Conservation (phyloP, 495 filamentous ascomycete genomes). For the Mytilinidion resinicola region DNA sequence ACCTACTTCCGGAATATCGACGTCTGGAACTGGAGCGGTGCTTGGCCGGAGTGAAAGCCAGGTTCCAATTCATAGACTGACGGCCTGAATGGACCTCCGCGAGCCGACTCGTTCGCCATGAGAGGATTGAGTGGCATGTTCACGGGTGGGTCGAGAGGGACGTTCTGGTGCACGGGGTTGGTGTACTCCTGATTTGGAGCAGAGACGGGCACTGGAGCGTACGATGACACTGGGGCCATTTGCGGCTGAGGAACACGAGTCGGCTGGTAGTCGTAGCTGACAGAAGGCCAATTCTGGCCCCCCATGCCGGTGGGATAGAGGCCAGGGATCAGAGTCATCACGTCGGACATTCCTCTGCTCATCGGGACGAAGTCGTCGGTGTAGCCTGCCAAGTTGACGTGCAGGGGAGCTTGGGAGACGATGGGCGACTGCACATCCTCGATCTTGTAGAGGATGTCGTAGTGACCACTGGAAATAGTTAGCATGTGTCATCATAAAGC, state of each 20-base stretch:
- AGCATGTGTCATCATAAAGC: not conserved
- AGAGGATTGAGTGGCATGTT: slow-evolving; percentile 12
- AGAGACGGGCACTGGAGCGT: slow-evolving; percentile 14
- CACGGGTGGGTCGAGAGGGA: slow-evolving; percentile 18
- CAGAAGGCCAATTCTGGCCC: slow-evolving; percentile 20
- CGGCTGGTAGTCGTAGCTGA: slow-evolving; percentile 24
- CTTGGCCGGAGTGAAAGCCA: slow-evolving; percentile 23
- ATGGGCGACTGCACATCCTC: slow-evolving; percentile 40
- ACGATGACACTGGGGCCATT: slow-evolving; percentile 17
- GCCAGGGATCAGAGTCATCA: slow-evolving; percentile 28
- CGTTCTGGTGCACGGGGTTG: slow-evolving; percentile 13
- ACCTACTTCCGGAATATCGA: slow-evolving; percentile 38
- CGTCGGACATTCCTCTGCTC: slow-evolving; percentile 13
- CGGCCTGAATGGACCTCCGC: slow-evolving; percentile 21
- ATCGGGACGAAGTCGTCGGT: slow-evolving; percentile 21
- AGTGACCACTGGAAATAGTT: slow-evolving; percentile 61
- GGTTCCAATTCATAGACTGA: slow-evolving; percentile 32
- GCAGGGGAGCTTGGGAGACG: slow-evolving; percentile 20
- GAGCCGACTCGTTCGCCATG: not conserved
- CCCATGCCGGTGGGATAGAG: slow-evolving; percentile 20
- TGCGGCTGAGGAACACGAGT: slow-evolving; percentile 19
- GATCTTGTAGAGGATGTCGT: slow-evolving; percentile 82
- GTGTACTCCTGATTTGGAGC: slow-evolving; percentile 19
- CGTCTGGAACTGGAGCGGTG: slow-evolving; percentile 30
- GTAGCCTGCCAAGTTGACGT: slow-evolving; percentile 20